phyloP scores from a whole-genome alignment of 2,329 filamentous ascomycete species.

The Penicillium griseofulvum region DNA sequence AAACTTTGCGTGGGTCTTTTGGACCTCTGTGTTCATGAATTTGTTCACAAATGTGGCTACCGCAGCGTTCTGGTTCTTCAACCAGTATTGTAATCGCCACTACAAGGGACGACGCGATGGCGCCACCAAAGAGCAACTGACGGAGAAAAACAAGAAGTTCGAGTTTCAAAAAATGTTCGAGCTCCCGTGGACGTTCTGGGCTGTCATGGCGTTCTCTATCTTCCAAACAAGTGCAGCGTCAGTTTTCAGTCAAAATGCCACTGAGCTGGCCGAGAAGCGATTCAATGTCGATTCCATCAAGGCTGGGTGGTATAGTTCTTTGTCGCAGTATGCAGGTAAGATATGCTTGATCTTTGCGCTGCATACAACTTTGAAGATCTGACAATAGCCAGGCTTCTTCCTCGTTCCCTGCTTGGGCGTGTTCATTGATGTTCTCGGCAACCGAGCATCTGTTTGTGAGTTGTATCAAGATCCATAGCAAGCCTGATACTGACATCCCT shows the following conservation, averaged over 20 bases:
- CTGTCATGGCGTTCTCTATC: slow-evolving; percentile 53
- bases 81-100: slow-evolving; percentile 48
- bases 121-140: slow-evolving; percentile 59
- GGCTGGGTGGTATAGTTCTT: slow-evolving; percentile 61
- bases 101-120: slow-evolving; percentile 52
- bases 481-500: slow-evolving; percentile 23
- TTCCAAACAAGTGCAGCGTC: slow-evolving; percentile 58
- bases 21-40: slow-evolving; percentile 65
- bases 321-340: slow-evolving; percentile 53
- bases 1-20: slow-evolving; percentile 62
- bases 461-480: background rate
- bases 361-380: background rate
- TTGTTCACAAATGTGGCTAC: slow-evolving; percentile 60
- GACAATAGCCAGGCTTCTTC: slow-evolving; percentile 48
- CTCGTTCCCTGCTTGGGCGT: slow-evolving; percentile 56
- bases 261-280: slow-evolving; percentile 59
- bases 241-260: slow-evolving; percentile 58
- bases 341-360: background rate
- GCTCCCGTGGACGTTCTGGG: slow-evolving; percentile 61
- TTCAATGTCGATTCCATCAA: slow-evolving; percentile 55
- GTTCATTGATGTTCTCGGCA: slow-evolving; percentile 57
- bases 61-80: slow-evolving; percentile 56
- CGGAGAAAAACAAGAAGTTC: slow-evolving; percentile 59
- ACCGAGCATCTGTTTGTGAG: slow-evolving; percentile 49
- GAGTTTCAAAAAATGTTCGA: slow-evolving; percentile 56